phyloP scores from a whole-genome alignment of 352 stramenopile genomes.

The Sclerospora graminicola region DNA sequence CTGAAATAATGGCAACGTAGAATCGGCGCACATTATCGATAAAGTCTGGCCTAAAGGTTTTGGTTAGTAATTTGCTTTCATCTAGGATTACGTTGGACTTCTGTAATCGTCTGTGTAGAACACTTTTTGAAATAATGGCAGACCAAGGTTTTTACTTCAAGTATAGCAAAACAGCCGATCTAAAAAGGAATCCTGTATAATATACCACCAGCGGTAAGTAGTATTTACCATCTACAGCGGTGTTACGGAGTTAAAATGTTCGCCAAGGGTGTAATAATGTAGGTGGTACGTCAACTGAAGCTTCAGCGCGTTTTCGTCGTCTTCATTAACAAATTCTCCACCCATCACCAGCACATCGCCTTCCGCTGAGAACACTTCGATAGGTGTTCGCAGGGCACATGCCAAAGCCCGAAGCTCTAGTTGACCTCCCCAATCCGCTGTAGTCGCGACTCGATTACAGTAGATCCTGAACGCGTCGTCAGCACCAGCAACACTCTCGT shows the following conservation, averaged over 20 bases:
- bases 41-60: too few relatives aligned
- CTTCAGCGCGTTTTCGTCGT: conserved; percentile 25
- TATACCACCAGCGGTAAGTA: too few relatives aligned
- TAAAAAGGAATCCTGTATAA: too few relatives aligned
- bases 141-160: too few relatives aligned
- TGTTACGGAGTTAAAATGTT: conserved; percentile 97
- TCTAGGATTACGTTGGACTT: too few relatives aligned
- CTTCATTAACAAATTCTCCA: conserved; percentile 45
- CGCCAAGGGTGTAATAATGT: conserved; percentile 98
- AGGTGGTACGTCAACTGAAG: conserved; percentile 93
- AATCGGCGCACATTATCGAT: too few relatives aligned
- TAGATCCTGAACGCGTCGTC: conserved; percentile 83
- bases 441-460: conserved; percentile 84
- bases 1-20: too few relatives aligned
- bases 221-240: too few relatives aligned
- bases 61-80: too few relatives aligned
- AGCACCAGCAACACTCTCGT: conserved; percentile 32
- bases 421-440: conserved; percentile 94
- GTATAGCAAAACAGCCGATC: too few relatives aligned
- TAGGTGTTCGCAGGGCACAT: conserved; percentile 75
- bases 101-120: too few relatives aligned
- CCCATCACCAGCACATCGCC: conserved; percentile 86
- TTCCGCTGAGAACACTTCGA: conserved; percentile 90
- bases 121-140: too few relatives aligned
- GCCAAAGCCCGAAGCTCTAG: conserved; percentile 91